Evolutionary conservation across 352 stramenopile genomes (phyloP).

Genomic region (Phytophthora cactorum): DNA sequence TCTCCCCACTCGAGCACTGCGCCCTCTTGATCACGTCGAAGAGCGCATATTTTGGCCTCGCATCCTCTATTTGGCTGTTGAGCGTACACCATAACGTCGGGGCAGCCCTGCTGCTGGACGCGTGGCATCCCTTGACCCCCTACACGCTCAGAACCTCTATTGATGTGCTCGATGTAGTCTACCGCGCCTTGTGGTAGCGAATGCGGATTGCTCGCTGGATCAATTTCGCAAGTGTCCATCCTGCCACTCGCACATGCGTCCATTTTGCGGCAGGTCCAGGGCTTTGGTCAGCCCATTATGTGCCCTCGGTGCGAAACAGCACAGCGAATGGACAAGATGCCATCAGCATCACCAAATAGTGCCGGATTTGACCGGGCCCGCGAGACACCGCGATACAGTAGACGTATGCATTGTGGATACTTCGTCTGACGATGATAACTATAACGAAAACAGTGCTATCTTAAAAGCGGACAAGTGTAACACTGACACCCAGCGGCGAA

Average conservation of each 20-base stretch:
- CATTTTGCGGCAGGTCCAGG: background rate
- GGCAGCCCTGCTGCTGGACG: no score
- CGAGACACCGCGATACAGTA: background rate
- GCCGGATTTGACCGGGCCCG: background rate
- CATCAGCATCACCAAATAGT: conserved; percentile 2
- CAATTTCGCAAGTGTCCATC: background rate
- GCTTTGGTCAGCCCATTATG: background rate
- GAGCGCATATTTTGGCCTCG: background rate
- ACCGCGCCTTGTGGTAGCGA: background rate
- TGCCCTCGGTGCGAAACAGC: background rate
- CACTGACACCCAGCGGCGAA: background rate
- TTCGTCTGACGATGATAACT: background rate
- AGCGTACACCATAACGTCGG: no score
- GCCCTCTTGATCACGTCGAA: no score
- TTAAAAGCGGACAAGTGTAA: background rate
- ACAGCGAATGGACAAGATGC: background rate
- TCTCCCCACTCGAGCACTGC: no score
- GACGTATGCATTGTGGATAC: background rate
- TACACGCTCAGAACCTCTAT: no score
- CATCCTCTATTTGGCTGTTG: no score
- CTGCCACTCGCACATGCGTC: background rate
- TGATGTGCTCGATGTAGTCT: background rate
- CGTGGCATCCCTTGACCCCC: no score
- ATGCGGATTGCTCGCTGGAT: background rate
- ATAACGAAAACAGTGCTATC: background rate